phyloP scores from a whole-genome alignment of 2,329 filamentous ascomycete species.

The Pseudogymnoascus sp. region DNA sequence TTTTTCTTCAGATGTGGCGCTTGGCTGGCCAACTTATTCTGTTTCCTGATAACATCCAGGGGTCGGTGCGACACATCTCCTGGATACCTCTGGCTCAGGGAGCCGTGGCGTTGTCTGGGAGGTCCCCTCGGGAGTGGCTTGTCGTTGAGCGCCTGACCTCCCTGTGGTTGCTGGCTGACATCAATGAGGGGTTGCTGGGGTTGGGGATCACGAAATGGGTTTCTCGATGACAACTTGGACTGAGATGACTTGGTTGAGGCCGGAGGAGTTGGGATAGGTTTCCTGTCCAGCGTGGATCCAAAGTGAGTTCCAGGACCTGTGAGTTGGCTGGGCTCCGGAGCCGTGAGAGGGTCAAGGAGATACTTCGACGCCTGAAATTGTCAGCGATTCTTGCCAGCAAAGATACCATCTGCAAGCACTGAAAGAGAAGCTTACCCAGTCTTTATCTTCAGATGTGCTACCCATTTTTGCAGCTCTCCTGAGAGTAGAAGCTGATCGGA shows the following conservation, averaged over 20 bases:
- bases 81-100: constrained; percentile 50
- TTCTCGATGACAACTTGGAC: constrained; percentile 37
- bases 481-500: background rate
- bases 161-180: constrained; percentile 23
- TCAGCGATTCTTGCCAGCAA: background rate
- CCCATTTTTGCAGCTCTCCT: background rate
- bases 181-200: constrained; percentile 24
- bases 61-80: constrained; percentile 58
- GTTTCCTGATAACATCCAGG: constrained; percentile 55
- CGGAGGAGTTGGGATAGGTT: constrained; percentile 39
- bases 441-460: background rate
- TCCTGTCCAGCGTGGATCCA: constrained; percentile 11
- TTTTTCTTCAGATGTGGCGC: constrained; percentile 57
- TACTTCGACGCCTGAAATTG: constrained; percentile 50
- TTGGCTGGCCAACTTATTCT: constrained; percentile 57
- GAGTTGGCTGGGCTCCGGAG: constrained; percentile 57
- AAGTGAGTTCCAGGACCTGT: constrained; percentile 52
- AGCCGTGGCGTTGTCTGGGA: constrained; percentile 34
- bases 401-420: background rate
- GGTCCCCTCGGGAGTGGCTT: constrained; percentile 26
- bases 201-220: constrained; percentile 30
- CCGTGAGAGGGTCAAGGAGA: constrained; percentile 60
- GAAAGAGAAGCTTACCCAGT: constrained; percentile 3
- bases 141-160: constrained; percentile 6
- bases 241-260: constrained; percentile 44